phyloP scores from a whole-genome alignment of 306 rosid genomes.

The Alnus rubra region DNA sequence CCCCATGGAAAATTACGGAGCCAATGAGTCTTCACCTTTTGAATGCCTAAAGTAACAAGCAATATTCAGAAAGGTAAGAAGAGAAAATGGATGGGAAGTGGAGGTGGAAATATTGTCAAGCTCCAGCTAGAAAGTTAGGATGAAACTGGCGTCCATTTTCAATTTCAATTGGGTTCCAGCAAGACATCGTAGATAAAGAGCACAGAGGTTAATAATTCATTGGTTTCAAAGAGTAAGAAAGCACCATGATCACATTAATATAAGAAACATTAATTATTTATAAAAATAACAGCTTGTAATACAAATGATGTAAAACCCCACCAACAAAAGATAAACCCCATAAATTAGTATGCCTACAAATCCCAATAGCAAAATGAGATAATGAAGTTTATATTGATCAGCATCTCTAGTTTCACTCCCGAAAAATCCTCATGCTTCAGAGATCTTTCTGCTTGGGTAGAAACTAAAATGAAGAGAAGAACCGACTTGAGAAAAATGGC shows the following conservation, averaged over 20 bases:
- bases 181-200: neutral
- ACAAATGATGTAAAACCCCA: neutral
- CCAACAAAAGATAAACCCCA: neutral
- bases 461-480: slow-evolving; percentile 17
- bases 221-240: neutral
- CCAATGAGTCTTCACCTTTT: slow-evolving; percentile 28
- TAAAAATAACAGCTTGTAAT: neutral
- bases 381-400: slow-evolving; percentile 4
- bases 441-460: slow-evolving; percentile 17
- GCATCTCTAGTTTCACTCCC: slow-evolving; percentile 19
- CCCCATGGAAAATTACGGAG: slow-evolving; percentile 21
- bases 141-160: neutral
- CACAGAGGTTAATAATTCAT: neutral
- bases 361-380: neutral
- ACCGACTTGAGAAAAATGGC: neutral
- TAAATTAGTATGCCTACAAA: neutral
- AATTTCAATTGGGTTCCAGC: neutral
- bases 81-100: neutral
- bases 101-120: neutral
- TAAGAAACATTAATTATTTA: neutral
- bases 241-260: neutral
- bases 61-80: slow-evolving; percentile 9
- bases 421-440: neutral
- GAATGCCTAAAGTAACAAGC: slow-evolving; percentile 34
- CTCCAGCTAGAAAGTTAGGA: neutral